Evolutionary conservation across 2,329 filamentous ascomycete species (phyloP), one percentile per base, ranked within the genome.

Genomic region (Trichophyton schoenleinii): DNA sequence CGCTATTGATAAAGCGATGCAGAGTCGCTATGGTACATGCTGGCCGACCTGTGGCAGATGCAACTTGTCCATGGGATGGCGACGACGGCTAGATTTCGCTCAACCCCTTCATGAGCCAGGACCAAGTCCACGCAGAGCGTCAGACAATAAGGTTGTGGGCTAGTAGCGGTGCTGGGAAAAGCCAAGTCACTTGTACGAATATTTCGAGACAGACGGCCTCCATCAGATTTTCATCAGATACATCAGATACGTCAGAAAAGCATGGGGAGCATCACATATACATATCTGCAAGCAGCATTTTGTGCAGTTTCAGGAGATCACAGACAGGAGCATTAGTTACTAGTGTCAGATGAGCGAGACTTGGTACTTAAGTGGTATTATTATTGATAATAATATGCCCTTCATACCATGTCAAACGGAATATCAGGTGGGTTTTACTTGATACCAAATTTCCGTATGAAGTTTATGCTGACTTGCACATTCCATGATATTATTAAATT

Each of bases 131-230:
- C n/a, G 25, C 31, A 49, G 46, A 49, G 20, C 5, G 31, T 25
- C 41, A 44, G 41, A 34, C 49, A 34, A 18, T 55, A 55, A 55
- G 49, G 49, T 55, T 55, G 49, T 55, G 49, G 49, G 15, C 49
- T 34, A 55, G 28, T 15, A 55, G 15, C 15, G 36, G 28, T n/a
- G 28, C n/a, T 55, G 49, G 49, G 49, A 55, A 55, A 55, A 55
- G 49, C 49, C 49, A 55, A 55, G 49, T 31, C 28, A 31, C 28
- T 31, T 25, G 49, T 36, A 20, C 49, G 49, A 55, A 34, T 28
- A 36, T 36, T 31, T 55, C 49, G 49, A 55, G 31, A 34, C 49
- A 28, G 49, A 36, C 41, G 18, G 41, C 41, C n/a, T 6, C 34
- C 34, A 15, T 3, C 15, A 7, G n/a, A n/a, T 15, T 18, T 44